Conservation (phyloP, 1,284 basidiomycete species). For the Austropuccinia psidii region DNA sequence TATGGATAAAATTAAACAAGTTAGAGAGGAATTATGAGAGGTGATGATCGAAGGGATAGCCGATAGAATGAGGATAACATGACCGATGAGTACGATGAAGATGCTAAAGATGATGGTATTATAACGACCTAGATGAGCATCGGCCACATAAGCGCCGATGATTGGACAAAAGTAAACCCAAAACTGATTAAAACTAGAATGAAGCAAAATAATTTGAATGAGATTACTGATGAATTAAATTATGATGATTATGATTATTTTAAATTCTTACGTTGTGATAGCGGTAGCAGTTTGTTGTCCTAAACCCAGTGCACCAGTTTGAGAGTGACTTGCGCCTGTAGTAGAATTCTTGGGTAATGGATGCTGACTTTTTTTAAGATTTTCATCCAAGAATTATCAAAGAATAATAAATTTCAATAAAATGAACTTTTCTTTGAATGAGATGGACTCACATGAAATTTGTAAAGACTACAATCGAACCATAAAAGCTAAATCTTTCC, state of each 20-base stretch:
- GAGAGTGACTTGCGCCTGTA: constrained; percentile 33
- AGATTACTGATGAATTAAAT: no score
- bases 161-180: constrained; percentile 45
- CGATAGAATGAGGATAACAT: constrained; percentile 65
- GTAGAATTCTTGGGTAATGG: constrained; percentile 41
- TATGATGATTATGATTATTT: no score
- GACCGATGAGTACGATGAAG: constrained; percentile 51
- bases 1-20: constrained; percentile 60
- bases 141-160: constrained; percentile 48
- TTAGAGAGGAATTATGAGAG: constrained; percentile 55
- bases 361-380: constrained; percentile 43
- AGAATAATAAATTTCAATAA: no score
- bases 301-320: constrained; percentile 44
- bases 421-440: no score
- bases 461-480: constrained; percentile 47
- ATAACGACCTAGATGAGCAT: constrained; percentile 51
- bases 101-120: constrained; percentile 50
- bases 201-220: neutral
- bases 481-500: constrained; percentile 67
- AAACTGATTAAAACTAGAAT: constrained; percentile 39
- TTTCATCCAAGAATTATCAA: no score
- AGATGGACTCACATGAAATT: constrained; percentile 46
- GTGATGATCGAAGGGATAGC: constrained; percentile 64
- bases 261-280: constrained; percentile 45
- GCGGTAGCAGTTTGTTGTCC: constrained; percentile 41